Evolutionary conservation across 2,329 filamentous ascomycete species (phyloP), one percentile per base, ranked within the genome.

Genomic region (Colletotrichum lupini): DNA sequence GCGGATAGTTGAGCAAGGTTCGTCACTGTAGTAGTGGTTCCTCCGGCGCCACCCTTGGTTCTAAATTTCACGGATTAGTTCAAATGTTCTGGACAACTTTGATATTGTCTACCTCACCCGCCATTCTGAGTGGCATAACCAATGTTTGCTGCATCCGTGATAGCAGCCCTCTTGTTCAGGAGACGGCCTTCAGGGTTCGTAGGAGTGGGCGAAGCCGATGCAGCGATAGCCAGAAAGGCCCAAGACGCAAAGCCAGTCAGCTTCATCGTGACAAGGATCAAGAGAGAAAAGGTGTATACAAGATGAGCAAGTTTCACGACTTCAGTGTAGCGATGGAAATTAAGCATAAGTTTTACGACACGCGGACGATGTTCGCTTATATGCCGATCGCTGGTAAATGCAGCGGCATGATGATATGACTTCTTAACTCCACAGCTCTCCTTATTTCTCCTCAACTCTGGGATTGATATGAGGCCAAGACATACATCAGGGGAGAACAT

Each of bases 1-100:
- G 86, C 85, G 3, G 83, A 83, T 57, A 87, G 82, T 9, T 81
- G 82, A 28, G 82, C 80, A 60, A 86, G 83, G n/a, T 82, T 84
- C n/a, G 84, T 82, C 64, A 88, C 85, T n/a, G 85, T 87, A n/a
- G 83, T 85, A 6, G 73, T 73, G 3, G 57, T 73, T 42, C 73
- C 73, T 12, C 73, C 70, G 12, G 70, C 55, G 3, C 73, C 73
- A 14, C 73, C 73, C 37, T 65, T 75, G 14, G 73, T 75, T 7
- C 73, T 75, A 19, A 56, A 2, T 9, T 9, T 26, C 1, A 12
- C 3, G 19, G 28, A 16, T 73, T 0, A 73, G 37, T 11, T 5
- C 14, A 1, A 24, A 5, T 9, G 3, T 14, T 30, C 2, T 11
- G 9, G 12, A 55, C 6, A 11, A 9, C 19, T 19, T 11, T 24